Percentiles rank a stretch among this genome's conserved stretches.
Evolutionary conservation across 2,329 filamentous ascomycete genomes (phyloP).

Genomic region (Remersonia thermophila): DNA sequence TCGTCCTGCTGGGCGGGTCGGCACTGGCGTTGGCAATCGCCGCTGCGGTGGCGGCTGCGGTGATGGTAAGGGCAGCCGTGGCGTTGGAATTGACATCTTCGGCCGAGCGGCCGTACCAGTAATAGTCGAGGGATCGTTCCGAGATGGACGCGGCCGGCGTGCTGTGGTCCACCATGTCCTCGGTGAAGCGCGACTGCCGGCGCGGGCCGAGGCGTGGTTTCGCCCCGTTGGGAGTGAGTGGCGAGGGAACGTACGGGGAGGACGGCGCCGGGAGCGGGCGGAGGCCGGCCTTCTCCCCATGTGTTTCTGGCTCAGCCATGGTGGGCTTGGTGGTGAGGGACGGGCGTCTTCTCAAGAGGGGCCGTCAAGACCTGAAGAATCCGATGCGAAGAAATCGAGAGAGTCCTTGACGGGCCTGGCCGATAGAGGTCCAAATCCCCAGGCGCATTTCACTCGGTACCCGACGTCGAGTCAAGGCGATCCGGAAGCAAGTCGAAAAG

Average conservation of each 20-base stretch:
- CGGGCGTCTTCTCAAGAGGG: no score
- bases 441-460: no score
- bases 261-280: not conserved
- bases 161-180: slow-evolving; percentile 19
- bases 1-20: no score
- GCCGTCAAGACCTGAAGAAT: no score
- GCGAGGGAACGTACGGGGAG: slow-evolving; percentile 1
- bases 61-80: not conserved
- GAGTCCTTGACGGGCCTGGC: not conserved
- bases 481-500: no score
- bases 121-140: slow-evolving; percentile 10
- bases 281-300: not conserved
- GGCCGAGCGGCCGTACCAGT: slow-evolving; percentile 4
- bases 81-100: slow-evolving; percentile 3
- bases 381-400: not conserved
- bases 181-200: slow-evolving; percentile 18
- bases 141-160: slow-evolving; percentile 19
- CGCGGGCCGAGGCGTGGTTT: slow-evolving; percentile 7
- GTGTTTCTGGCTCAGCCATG: slow-evolving; percentile 3
- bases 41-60: no score
- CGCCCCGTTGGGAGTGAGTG: not conserved
- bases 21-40: no score
- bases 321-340: no score
- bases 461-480: no score
- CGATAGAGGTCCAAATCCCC: no score